A percentile compares a stretch with the other conserved stretches of the same genome.
Evolutionary conservation across 305 asterid species (phyloP).

Genomic region (Solanum chacoense): DNA sequence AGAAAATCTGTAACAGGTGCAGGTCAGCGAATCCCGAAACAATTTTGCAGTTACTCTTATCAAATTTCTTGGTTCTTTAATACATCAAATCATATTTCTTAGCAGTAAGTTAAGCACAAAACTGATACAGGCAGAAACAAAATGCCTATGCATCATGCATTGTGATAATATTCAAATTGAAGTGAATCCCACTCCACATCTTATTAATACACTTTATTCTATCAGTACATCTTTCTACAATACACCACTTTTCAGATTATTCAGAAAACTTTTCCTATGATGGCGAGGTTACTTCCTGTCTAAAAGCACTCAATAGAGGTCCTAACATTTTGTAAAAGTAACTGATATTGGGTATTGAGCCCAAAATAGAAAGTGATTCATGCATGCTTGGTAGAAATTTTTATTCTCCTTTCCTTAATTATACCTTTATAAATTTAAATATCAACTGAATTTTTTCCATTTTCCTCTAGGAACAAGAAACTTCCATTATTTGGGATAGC

Average conservation of each 20-base stretch:
- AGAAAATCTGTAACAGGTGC: background rate
- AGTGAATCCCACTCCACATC: background rate
- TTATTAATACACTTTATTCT: background rate
- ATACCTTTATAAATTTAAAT: background rate
- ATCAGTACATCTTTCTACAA: background rate
- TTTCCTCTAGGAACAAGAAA: background rate
- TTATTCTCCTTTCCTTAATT: background rate
- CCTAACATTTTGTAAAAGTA: background rate
- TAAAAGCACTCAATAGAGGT: background rate
- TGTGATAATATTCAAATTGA: background rate
- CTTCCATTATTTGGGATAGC: background rate
- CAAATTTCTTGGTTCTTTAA: background rate
- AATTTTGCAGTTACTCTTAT: background rate
- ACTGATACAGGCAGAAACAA: background rate
- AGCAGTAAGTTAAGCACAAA: background rate
- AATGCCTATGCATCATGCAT: background rate
- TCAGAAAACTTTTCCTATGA: background rate
- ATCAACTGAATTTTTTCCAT: background rate
- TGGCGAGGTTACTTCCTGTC: background rate
- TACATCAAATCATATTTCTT: background rate
- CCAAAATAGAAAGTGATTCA: background rate
- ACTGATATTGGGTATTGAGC: background rate
- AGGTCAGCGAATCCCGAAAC: background rate
- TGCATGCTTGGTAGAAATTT: background rate
- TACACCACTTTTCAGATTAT: background rate